Conservation (phyloP, 192 early-diverging fungal genomes). For the Pecoramyces ruminantium region DNA sequence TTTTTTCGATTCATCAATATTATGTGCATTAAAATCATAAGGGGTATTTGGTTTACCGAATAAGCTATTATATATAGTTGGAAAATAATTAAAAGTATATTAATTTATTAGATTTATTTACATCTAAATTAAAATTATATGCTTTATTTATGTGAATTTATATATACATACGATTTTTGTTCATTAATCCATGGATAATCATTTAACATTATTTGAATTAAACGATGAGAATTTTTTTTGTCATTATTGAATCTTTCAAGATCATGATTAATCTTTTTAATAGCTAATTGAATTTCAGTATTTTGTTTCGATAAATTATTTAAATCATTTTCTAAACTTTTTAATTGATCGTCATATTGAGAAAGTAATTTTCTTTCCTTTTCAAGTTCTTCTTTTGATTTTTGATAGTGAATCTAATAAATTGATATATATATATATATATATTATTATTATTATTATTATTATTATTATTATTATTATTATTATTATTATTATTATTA, state of each 20-base stretch:
- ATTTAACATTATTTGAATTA: conserved; percentile 25
- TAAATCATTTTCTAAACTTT: conserved; percentile 43
- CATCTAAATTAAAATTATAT: too few relatives aligned
- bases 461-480: too few relatives aligned
- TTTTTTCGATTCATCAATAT: conserved; percentile 56
- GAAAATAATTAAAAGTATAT: conserved; percentile 1
- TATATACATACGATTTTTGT: conserved; percentile 50
- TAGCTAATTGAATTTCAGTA: conserved; percentile 52
- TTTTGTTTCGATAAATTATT: conserved; percentile 47
- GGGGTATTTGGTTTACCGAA: conserved; percentile 69
- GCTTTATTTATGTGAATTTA: neutral
- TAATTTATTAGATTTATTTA: too few relatives aligned
- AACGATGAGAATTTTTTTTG: conserved; percentile 22
- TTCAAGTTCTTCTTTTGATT: conserved; percentile 33
- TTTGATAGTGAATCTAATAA: neutral
- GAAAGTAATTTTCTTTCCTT: conserved; percentile 44
- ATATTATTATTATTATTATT: too few relatives aligned
- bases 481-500: too few relatives aligned
- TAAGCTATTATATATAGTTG: conserved; percentile 16
- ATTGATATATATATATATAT: too few relatives aligned
- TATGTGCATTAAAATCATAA: conserved; percentile 69
- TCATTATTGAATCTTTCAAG: conserved; percentile 52
- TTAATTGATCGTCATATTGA: conserved; percentile 63
- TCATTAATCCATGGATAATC: conserved; percentile 70
- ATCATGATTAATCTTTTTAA: conserved; percentile 66